Evolutionary conservation across 352 stramenopile species (phyloP).

Genomic region (Phytophthora uliginosa): DNA sequence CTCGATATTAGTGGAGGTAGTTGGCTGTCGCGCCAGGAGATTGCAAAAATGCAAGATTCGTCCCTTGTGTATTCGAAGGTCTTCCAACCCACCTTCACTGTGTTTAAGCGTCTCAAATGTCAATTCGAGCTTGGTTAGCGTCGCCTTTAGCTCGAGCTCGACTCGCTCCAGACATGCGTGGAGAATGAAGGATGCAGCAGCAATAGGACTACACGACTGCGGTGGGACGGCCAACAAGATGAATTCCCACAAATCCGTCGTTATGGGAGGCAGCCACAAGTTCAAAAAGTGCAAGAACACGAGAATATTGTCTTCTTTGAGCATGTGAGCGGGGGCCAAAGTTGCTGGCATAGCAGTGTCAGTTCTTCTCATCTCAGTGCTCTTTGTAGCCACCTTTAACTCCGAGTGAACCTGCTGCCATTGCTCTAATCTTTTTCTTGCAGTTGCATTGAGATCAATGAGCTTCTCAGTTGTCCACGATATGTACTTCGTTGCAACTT

Average conservation of each 20-base stretch:
- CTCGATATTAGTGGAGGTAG: not conserved
- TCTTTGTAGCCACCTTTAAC: constrained; percentile 14
- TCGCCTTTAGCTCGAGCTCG: constrained; percentile 14
- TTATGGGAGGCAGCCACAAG: constrained; percentile 9
- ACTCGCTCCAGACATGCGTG: constrained; percentile 21
- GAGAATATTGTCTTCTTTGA: constrained; percentile 26
- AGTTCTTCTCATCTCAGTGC: not conserved
- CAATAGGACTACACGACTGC: constrained; percentile 10
- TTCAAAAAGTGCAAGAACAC: constrained; percentile 25
- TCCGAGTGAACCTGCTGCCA: constrained; percentile 26
- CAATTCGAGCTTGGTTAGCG: constrained; percentile 13
- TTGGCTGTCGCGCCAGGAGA: constrained; percentile 7
- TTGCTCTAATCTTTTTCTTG: constrained; percentile 22
- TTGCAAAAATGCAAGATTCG: constrained; percentile 14
- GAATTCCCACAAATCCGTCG: constrained; percentile 19
- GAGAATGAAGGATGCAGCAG: constrained; percentile 11
- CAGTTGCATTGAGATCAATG: constrained; percentile 9
- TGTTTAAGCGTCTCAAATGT: constrained; percentile 13
- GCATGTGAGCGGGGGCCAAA: constrained; percentile 3
- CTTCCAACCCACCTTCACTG: constrained; percentile 20
- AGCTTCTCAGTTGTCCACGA: constrained; percentile 12
- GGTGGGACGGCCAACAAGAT: constrained; percentile 12
- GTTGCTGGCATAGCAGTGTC: not conserved
- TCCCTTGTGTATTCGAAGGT: constrained; percentile 19
- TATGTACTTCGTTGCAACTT: constrained; percentile 11